Evolutionary conservation across 495 filamentous ascomycete genomes (phyloP).

Genomic region (Daldinia childiae): DNA sequence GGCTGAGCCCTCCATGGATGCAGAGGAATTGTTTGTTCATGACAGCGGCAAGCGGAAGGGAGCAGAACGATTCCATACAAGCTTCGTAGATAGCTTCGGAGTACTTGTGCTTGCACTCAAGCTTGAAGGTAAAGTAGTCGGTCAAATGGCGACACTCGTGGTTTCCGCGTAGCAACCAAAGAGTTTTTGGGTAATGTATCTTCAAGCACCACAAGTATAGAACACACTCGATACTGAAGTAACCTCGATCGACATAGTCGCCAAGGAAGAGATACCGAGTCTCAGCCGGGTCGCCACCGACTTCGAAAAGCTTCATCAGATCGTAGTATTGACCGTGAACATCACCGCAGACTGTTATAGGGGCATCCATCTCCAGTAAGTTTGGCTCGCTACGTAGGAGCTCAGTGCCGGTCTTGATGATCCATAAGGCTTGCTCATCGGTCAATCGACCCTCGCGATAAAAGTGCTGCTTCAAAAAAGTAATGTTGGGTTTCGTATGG

Average conservation of each 20-base stretch:
- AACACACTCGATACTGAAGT: slow-evolving; percentile 99
- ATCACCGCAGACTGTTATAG: slow-evolving; percentile 99
- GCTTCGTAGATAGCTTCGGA: slow-evolving; percentile 96
- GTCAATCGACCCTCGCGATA: slow-evolving; percentile 96
- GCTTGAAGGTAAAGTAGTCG: slow-evolving; percentile 99
- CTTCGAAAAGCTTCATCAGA: slow-evolving; percentile 99
- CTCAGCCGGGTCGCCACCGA: slow-evolving; percentile 95
- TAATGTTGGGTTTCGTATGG: slow-evolving; percentile 86
- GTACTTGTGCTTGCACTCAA: slow-evolving; percentile 99
- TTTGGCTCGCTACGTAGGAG: slow-evolving; percentile 89
- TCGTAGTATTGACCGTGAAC: slow-evolving; percentile 99
- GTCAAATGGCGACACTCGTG: slow-evolving; percentile 99
- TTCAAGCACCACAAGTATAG: slow-evolving; percentile 97
- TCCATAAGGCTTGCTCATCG: slow-evolving; percentile 96
- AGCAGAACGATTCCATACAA: slow-evolving; percentile 97
- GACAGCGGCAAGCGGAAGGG: slow-evolving; percentile 90
- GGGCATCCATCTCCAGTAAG: slow-evolving; percentile 98
- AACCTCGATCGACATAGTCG: slow-evolving; percentile 97
- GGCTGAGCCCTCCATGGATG: slow-evolving; percentile 95
- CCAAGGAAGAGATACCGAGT: slow-evolving; percentile 96
- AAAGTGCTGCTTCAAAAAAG: slow-evolving; percentile 97
- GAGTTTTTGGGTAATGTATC: slow-evolving; percentile 97
- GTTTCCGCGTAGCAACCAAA: slow-evolving; percentile 96
- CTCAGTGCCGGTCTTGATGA: slow-evolving; percentile 85
- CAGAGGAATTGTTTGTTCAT: slow-evolving; percentile 99